These are phyloP conservation scores for Wickerhamiella sergipiensis DNA, from an alignment of 805 yeast species.

Conservation along the genomic window DNA sequence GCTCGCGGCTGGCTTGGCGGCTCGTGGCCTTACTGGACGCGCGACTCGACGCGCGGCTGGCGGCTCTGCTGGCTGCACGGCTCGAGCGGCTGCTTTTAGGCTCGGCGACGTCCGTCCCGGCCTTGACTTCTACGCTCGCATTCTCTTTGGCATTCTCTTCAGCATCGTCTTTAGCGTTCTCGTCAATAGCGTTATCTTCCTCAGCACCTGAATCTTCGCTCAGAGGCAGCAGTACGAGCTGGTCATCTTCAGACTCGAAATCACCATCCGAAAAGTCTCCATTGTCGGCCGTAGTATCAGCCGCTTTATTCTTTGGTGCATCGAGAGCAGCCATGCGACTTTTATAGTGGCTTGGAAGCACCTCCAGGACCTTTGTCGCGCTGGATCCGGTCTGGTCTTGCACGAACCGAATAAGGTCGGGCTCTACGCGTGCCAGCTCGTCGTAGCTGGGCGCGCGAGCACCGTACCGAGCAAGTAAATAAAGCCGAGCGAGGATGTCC, in stretches of 20 bases:
- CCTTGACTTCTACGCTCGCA: no score
- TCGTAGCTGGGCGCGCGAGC: constrained; percentile 19
- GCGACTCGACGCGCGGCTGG: background rate
- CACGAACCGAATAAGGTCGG: background rate
- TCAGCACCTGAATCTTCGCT: background rate
- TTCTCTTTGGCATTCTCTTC: no score
- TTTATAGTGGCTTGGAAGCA: background rate
- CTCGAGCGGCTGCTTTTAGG: background rate
- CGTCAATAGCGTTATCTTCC: no score
- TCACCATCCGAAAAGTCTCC: background rate
- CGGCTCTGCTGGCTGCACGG: background rate
- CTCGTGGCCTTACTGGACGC: background rate
- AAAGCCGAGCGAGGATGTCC: constrained; percentile 39
- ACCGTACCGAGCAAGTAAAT: constrained; percentile 42
- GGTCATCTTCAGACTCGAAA: background rate
- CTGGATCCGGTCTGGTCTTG: background rate
- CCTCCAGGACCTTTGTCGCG: background rate
- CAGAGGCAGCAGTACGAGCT: background rate
- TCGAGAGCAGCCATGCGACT: background rate
- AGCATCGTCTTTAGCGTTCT: no score
- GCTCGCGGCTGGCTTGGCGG: background rate
- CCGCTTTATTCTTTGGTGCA: background rate
- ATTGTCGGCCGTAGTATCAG: background rate
- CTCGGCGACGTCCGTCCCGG: no score
- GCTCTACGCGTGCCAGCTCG: background rate